Evolutionary conservation across 2,329 filamentous ascomycete genomes (phyloP).

Genomic region (Monilinia laxa): DNA sequence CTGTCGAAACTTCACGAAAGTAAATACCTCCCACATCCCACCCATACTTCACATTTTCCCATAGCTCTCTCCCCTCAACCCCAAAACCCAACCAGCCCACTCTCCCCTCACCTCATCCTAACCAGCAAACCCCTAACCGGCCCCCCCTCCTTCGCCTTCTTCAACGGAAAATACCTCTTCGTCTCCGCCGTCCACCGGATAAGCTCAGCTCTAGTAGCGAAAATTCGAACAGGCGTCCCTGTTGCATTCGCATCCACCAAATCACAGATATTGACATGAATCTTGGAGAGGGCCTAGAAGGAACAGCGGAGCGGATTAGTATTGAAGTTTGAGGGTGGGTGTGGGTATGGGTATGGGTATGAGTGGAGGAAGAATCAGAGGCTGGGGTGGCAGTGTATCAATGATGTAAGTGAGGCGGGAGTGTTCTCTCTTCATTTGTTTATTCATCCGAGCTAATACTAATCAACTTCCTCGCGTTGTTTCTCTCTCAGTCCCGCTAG

Average conservation of each 20-base stretch:
- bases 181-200: neutral
- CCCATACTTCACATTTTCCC: no score
- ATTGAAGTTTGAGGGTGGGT: no score
- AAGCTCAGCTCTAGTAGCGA: neutral
- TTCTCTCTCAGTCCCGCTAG: neutral
- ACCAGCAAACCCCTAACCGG: neutral
- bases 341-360: no score
- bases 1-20: neutral
- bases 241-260: neutral
- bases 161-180: neutral
- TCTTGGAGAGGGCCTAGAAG: constrained; percentile 1
- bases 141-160: neutral
- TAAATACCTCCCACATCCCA: neutral
- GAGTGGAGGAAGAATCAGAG: no score
- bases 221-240: neutral
- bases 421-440: no score
- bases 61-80: no score
- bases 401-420: no score
- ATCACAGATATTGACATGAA: constrained; percentile 9
- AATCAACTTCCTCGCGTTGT: neutral
- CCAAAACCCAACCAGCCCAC: constrained; percentile 9
- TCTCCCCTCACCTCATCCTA: neutral
- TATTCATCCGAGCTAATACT: neutral
- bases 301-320: neutral
- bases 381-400: no score